Base-by-base conservation (phyloP, 192 early-diverging fungal species). In the Diversispora eburnea region DNA sequence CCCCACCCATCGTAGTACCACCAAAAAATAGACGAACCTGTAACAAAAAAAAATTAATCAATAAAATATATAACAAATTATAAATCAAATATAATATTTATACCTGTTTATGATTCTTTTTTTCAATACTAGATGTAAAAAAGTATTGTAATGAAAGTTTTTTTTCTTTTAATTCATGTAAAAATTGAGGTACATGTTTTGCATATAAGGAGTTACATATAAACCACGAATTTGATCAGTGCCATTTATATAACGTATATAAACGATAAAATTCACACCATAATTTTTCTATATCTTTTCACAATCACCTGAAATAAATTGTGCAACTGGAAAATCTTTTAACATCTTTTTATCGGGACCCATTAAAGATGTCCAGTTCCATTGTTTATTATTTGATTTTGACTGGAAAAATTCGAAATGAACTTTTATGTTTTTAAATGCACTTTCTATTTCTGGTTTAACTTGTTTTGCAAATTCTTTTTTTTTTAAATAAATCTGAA, bases 341-440 rank as follows among this genome's bases (percentile, higher is more conserved):
- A 57, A 57, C 6, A 57, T 0, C 19, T 57, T 57, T 57, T 57
- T 57, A 57, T 57, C 55, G 19, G 8, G 55, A 1, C 8, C 55
- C 3, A 57, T 57, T 57, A 57, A 19, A 6, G 19, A 57, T 2
- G 0, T 57, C 8, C 8, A 57, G 19, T 57, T 3, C 8, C 8
- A 57, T 57, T 57, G 12, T 9, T 19, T 17, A 56, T 17, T 19
- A 19, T 10, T 1, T 57, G 55, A n/a, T 57, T 56, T 57, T 10
- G 55, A 57, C n/a, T 57, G 12, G 19, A 57, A 57, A 57, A 57
- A 57, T 57, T 57, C 55, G 19, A 57, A 57, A 57, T 57, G 55
- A 8, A 48, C 9, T 48, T 48, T 48, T 8, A 48, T 48, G 5
- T 5, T 8, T 9, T 48, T 48, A 8, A 57, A n/a, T 6, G 8